phyloP scores from a whole-genome alignment of 495 filamentous ascomycete species.

The Parmelia sp. region DNA sequence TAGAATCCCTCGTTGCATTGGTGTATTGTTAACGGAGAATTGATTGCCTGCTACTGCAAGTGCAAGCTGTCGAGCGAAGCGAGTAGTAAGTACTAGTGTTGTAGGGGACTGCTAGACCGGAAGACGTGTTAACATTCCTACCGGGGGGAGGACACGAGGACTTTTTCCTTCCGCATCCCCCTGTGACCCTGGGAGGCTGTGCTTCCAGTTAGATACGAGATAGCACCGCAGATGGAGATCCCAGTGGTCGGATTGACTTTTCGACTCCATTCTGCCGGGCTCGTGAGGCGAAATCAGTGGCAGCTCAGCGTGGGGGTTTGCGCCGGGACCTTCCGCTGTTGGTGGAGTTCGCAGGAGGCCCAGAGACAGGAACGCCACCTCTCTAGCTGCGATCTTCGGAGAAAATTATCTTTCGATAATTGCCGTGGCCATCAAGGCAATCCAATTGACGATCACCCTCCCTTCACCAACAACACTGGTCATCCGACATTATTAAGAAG shows the following conservation, averaged over 20 bases:
- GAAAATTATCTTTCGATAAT: neutral
- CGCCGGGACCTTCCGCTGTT: constrained; percentile 15
- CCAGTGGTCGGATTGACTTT: neutral
- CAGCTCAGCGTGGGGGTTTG: constrained; percentile 16
- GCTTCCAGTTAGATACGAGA: neutral
- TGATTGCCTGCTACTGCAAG: neutral
- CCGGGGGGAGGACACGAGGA: neutral
- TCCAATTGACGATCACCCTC: neutral
- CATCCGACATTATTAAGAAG: neutral
- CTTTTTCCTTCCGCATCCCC: neutral
- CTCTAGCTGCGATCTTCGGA: constrained; percentile 13
- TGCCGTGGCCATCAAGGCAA: neutral
- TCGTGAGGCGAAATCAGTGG: constrained; percentile 3
- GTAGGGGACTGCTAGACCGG: neutral
- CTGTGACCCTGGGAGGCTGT: too few relatives aligned
- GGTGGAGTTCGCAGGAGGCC: neutral
- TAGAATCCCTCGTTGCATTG: neutral
- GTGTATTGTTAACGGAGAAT: neutral
- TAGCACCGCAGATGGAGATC: constrained; percentile 3
- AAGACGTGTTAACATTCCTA: neutral
- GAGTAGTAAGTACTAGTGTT: too few relatives aligned
- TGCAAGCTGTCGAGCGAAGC: neutral
- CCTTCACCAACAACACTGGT: neutral
- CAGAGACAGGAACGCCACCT: constrained; percentile 9
- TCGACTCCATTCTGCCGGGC: constrained; percentile 18